Percentiles rank a stretch among this genome's conserved stretches.
phyloP scores from a whole-genome alignment of 176 grass and related monocot genomes.

The bread wheat (Triticum aestivum) region IWGSC_CS_RefSeq_v2.1 NC_057803.1:80820194-80820693 shows the following conservation, averaged over 20 bases:
- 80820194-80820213: slow-evolving; percentile 12
- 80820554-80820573: slow-evolving; percentile 16
- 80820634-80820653: slow-evolving; percentile 1
- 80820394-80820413: neutral
- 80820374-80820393: neutral
- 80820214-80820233: neutral
- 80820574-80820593: slow-evolving; percentile 6
- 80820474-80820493: slow-evolving; percentile 5
- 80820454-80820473: slow-evolving; percentile 9
- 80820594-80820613: slow-evolving; percentile 1
- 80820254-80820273: neutral
- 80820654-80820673: slow-evolving; percentile 17
- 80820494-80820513: slow-evolving; percentile 23
- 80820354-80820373: slow-evolving; percentile 9
- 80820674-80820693: slow-evolving; percentile 16
- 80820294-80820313: neutral
- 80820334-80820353: slow-evolving; percentile 19
- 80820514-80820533: neutral
- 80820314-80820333: neutral
- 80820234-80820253: neutral
- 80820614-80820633: slow-evolving; percentile 26
- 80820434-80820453: neutral
- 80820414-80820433: neutral
- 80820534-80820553: slow-evolving; percentile 18
- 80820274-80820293: neutral